Percentiles rank a stretch among this genome's conserved stretches.
These are phyloP conservation scores for Aspergillus sp. DNA, from an alignment of 2,329 filamentous ascomycete genomes.

Conservation along the genomic window DNA sequence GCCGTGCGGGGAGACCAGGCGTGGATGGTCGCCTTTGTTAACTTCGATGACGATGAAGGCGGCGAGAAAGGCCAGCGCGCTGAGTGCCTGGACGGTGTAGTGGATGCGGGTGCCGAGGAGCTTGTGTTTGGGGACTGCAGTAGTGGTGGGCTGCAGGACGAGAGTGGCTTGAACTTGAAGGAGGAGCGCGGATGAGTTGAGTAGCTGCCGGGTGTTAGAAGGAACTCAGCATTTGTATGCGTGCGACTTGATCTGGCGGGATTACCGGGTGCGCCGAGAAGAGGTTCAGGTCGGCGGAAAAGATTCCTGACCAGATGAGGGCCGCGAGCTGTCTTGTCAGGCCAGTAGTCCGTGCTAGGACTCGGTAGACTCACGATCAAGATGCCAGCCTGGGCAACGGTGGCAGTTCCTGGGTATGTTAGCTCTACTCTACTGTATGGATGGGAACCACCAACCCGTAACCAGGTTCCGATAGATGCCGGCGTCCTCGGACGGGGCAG, in stretches of 20 bases:
- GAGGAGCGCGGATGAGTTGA: slow-evolving; percentile 58
- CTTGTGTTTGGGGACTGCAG: slow-evolving; percentile 57
- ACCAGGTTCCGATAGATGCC: slow-evolving; percentile 54
- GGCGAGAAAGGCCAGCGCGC: slow-evolving; percentile 32
- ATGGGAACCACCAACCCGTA: slow-evolving; percentile 49
- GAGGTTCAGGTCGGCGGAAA: slow-evolving; percentile 61
- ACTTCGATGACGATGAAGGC: slow-evolving; percentile 44
- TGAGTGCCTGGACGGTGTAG: slow-evolving; percentile 55
- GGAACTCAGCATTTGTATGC: too few species aligned
- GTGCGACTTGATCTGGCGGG: too few species aligned
- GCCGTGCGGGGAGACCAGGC: slow-evolving; percentile 69
- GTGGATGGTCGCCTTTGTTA: slow-evolving; percentile 66
- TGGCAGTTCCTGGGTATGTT: slow-evolving; percentile 57
- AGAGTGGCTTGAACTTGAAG: slow-evolving; percentile 71
- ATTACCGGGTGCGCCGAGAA: slow-evolving; percentile 83
- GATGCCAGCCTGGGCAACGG: slow-evolving; percentile 68
- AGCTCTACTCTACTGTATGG: neutral
- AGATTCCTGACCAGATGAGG: slow-evolving; percentile 68
- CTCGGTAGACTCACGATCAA: slow-evolving; percentile 47
- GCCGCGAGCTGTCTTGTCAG: slow-evolving; percentile 46
- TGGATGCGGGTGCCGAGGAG: slow-evolving; percentile 54
- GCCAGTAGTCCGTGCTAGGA: neutral
- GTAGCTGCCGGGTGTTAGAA: slow-evolving; percentile 26
- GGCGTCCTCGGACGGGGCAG: too few species aligned
- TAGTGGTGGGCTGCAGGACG: slow-evolving; percentile 78